phyloP scores from a whole-genome alignment of 805 yeast genomes.

The Myxozyma mucilagina region DNA sequence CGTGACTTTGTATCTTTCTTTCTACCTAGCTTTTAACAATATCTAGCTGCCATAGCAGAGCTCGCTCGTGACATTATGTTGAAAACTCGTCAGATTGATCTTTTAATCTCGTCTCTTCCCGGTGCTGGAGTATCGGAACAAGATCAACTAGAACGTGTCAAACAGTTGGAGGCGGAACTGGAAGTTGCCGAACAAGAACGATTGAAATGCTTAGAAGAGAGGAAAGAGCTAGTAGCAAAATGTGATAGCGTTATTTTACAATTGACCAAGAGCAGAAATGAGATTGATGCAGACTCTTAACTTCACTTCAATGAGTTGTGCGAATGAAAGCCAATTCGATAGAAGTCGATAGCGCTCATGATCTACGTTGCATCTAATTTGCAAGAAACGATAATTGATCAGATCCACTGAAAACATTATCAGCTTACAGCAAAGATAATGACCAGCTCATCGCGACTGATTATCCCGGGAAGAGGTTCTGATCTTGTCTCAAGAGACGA shows the following conservation, averaged over 20 bases:
- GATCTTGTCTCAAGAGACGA: no score
- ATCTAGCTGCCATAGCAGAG: constrained; percentile 59
- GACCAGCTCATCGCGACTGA: no score
- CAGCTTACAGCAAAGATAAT: no score
- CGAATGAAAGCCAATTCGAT: no score
- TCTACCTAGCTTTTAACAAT: background rate
- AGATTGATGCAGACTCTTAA: constrained; percentile 9
- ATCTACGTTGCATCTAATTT: no score
- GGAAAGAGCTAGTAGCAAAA: constrained; percentile 19
- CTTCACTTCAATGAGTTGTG: background rate
- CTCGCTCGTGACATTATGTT: constrained; percentile 80
- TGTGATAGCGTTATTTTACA: constrained; percentile 28
- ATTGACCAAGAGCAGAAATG: constrained; percentile 22
- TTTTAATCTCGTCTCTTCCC: constrained; percentile 84
- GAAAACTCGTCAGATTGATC: constrained; percentile 81
- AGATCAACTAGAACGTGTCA: constrained; percentile 67
- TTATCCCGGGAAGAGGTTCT: no score
- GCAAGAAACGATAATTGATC: no score
- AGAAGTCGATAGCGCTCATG: no score
- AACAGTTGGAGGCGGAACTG: constrained; percentile 56
- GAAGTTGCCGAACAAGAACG: constrained; percentile 21
- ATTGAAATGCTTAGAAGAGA: constrained; percentile 13
- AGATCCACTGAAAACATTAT: no score
- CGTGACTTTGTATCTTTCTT: background rate
- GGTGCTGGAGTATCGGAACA: constrained; percentile 85